These are phyloP conservation scores for Colletotrichum neosansevieriae DNA, from an alignment of 2,329 filamentous ascomycete species.

Conservation along the genomic window DNA sequence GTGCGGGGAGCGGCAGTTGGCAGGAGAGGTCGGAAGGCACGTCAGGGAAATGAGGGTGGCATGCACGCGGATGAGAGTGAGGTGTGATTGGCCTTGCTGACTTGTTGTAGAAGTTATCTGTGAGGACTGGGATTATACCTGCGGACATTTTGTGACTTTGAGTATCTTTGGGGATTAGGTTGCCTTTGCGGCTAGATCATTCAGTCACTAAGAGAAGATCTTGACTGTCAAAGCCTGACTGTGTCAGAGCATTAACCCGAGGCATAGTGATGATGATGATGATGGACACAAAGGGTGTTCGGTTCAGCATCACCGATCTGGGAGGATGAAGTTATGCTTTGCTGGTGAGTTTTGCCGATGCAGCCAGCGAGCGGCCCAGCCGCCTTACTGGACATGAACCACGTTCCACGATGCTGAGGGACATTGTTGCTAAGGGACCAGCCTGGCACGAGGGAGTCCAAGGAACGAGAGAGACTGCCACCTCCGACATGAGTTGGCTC, in stretches of 20 bases:
- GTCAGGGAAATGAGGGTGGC: slow-evolving; percentile 22
- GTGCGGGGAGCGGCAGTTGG: slow-evolving; percentile 9
- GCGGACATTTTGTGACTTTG: slow-evolving; percentile 27
- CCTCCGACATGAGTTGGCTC: background rate
- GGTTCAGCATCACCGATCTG: background rate
- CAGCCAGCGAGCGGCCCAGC: too few species aligned
- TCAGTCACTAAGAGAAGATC: slow-evolving; percentile 25
- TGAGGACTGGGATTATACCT: slow-evolving; percentile 31
- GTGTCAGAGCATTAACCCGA: slow-evolving; percentile 6
- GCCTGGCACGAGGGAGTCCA: background rate
- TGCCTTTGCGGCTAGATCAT: slow-evolving; percentile 32
- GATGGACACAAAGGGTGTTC: background rate
- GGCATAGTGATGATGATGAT: background rate
- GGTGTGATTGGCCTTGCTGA: slow-evolving; percentile 15
- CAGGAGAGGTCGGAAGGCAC: slow-evolving; percentile 2
- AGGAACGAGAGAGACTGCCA: background rate
- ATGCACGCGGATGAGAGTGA: slow-evolving; percentile 11
- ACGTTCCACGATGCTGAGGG: background rate
- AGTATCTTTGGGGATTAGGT: slow-evolving; percentile 26
- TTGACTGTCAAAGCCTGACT: slow-evolving; percentile 14
- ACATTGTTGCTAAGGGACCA: background rate
- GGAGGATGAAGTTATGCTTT: too few species aligned
- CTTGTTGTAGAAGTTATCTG: slow-evolving; percentile 27
- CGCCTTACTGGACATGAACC: background rate
- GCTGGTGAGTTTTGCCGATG: too few species aligned